Evolutionary conservation across 345 rosid species (phyloP).

Genomic region (Theobroma cacao): DNA sequence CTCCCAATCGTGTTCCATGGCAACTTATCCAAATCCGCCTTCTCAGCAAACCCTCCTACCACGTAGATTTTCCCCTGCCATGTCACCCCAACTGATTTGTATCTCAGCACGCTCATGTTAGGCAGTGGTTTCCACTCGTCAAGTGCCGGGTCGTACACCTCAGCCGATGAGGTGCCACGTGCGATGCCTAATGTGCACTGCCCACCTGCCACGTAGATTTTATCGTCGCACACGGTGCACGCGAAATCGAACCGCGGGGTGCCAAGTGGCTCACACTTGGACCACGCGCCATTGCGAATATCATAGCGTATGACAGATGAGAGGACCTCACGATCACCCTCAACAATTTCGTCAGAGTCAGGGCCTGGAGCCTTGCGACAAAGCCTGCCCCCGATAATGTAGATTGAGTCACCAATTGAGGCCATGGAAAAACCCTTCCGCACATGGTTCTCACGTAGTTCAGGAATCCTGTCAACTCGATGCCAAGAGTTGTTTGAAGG

Average conservation of each 20-base stretch:
- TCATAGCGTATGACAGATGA: constrained; percentile 30
- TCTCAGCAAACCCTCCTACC: constrained; percentile 43
- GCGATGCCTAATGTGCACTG: constrained; percentile 22
- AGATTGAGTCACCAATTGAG: constrained; percentile 29
- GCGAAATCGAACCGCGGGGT: constrained; percentile 44
- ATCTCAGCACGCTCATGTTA: constrained; percentile 35
- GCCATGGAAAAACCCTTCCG: constrained; percentile 45
- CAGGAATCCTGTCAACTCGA: constrained; percentile 30
- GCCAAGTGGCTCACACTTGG: constrained; percentile 22
- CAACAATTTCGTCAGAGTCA: constrained; percentile 19
- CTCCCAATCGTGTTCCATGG: constrained; percentile 35
- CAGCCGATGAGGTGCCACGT: constrained; percentile 29
- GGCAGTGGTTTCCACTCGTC: constrained; percentile 37
- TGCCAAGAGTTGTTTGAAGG: constrained; percentile 35
- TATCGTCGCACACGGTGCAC: constrained; percentile 26
- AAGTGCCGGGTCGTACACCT: constrained; percentile 31
- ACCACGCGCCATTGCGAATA: constrained; percentile 23
- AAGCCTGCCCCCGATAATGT: constrained; percentile 44
- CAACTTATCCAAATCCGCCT: constrained; percentile 15
- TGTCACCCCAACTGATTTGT: constrained; percentile 48
- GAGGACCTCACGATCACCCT: constrained; percentile 19
- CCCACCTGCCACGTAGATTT: constrained; percentile 48
- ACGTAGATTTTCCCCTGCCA: constrained; percentile 45
- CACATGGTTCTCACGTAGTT: constrained; percentile 28
- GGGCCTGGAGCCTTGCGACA: constrained; percentile 15